A percentile compares a stretch with the other conserved stretches of the same genome.
Conservation (phyloP, 1,139 yeast genomes). For the Hansenula sp. region DNA sequence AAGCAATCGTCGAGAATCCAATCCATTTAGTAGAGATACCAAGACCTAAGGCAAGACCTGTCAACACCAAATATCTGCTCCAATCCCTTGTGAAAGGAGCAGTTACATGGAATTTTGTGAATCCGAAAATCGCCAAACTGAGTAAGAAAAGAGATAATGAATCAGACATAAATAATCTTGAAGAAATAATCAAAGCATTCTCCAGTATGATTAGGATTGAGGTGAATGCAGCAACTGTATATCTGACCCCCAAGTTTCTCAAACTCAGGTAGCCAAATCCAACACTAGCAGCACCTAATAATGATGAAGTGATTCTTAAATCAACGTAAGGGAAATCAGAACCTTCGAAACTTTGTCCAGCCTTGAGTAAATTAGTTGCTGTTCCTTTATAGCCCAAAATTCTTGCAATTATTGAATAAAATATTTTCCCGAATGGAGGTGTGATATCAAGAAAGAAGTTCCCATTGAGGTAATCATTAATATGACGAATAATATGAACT, state of each 20-base stretch:
- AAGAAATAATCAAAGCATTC: conserved; percentile 48
- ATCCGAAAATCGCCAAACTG: conserved; percentile 39
- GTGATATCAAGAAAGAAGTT: conserved; percentile 56
- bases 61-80: conserved; percentile 36
- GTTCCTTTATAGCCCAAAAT: conserved; percentile 40
- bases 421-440: conserved; percentile 57
- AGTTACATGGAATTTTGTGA: conserved; percentile 37
- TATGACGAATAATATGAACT: conserved; percentile 65
- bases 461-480: conserved; percentile 61
- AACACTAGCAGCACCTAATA: conserved; percentile 44
- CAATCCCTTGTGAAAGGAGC: conserved; percentile 39
- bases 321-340: conserved; percentile 16
- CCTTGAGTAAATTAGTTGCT: conserved; percentile 22
- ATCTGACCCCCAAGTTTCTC: conserved; percentile 42
- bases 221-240: conserved; percentile 40
- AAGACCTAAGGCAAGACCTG: conserved; percentile 53
- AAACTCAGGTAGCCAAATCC: conserved; percentile 45
- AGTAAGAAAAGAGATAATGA: conserved; percentile 48
- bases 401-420: conserved; percentile 41
- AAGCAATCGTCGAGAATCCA: conserved; percentile 49
- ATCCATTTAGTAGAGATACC: conserved; percentile 48
- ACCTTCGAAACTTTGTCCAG: conserved; percentile 11
- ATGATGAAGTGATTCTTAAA: conserved; percentile 53
- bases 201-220: conserved; percentile 46
- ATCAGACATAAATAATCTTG: conserved; percentile 48